Evolutionary conservation across 352 stramenopile genomes (phyloP), one percentile per base, ranked within the genome.

Genomic region (Pythium pectinolyticum): DNA sequence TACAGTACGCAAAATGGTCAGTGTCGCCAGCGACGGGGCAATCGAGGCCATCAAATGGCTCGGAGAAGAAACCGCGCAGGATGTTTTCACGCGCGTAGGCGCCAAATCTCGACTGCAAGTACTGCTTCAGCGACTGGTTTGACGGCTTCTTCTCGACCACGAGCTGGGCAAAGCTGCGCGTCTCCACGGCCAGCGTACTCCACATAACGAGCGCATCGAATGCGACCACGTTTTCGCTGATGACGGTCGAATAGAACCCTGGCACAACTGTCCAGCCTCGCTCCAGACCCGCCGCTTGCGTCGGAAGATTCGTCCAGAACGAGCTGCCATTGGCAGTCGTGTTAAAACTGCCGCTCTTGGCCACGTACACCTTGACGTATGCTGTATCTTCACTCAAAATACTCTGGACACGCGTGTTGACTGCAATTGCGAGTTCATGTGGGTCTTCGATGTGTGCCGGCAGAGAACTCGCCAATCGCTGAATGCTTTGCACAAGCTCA

Each of bases 1-100:
- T 63, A 32, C 55, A 63, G 55, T 63, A 55, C 10, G 55, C 55
- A 49, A 63, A 63, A 32, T 60, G 52, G 37, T 60, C 52, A 14
- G 37, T 50, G 52, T 60, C 52, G 9, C 52, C 52, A 2, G 52
- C 52, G 3, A 60, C 52, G 25, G 52, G 52, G 20, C 52, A 60
- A 25, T 60, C 52, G 1, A 40, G 22, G 3, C 22, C 52, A 25
- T 39, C 22, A 24, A 60, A 49, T 11, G 37, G 52, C 52, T 60
- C 52, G 14, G 52, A 49, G 39, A 60, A 60, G 27, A 51, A 60
- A 6, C 52, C 52, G 39, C 52, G 52, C 24, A 60, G 37, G 52
- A 60, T 60, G 24, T 50, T 49, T 19, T 60, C 52, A 5, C 12
- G 10, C 5, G 37, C 19, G 37, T 60, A 60, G 3, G 37, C 52